phyloP scores from a whole-genome alignment of 768 basidiomycete species.

The Lactarius tabidus region DNA sequence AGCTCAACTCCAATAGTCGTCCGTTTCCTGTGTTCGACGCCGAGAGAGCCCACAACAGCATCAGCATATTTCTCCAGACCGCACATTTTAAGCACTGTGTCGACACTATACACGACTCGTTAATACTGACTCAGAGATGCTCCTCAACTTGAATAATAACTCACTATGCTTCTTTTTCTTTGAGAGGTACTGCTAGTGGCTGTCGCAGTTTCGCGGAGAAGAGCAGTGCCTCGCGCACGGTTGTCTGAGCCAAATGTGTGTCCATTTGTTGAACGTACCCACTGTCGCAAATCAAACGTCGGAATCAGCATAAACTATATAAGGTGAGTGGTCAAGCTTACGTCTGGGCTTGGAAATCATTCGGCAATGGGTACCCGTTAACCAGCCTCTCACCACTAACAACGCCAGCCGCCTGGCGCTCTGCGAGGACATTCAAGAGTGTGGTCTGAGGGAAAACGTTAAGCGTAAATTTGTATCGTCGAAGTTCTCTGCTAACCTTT shows the following conservation, averaged over 20 bases:
- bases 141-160: background rate
- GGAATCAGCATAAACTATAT: conserved; percentile 28
- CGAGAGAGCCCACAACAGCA: conserved; percentile 69
- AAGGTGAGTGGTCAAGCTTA: conserved; percentile 60
- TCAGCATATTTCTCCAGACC: conserved; percentile 83
- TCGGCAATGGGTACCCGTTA: conserved; percentile 56
- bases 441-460: conserved; percentile 44
- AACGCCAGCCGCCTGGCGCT: conserved; percentile 68
- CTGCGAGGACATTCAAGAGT: conserved; percentile 68
- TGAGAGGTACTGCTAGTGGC: conserved; percentile 56
- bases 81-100: conserved; percentile 78
- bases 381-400: conserved; percentile 61
- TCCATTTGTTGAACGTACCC: conserved; percentile 62
- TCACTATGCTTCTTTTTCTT: conserved; percentile 68
- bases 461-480: background rate
- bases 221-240: conserved; percentile 80
- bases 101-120: conserved; percentile 37
- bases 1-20: conserved; percentile 91
- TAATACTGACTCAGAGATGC: background rate
- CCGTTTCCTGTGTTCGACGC: conserved; percentile 72
- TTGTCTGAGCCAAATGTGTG: conserved; percentile 75
- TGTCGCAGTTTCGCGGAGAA: conserved; percentile 86
- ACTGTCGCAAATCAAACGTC: conserved; percentile 14
- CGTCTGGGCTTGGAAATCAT: conserved; percentile 50
- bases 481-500: conserved; percentile 27